A percentile compares a stretch with the other conserved stretches of the same genome.
Evolutionary conservation across 768 basidiomycete genomes (phyloP).

Genomic region (Mycena haematopus): DNA sequence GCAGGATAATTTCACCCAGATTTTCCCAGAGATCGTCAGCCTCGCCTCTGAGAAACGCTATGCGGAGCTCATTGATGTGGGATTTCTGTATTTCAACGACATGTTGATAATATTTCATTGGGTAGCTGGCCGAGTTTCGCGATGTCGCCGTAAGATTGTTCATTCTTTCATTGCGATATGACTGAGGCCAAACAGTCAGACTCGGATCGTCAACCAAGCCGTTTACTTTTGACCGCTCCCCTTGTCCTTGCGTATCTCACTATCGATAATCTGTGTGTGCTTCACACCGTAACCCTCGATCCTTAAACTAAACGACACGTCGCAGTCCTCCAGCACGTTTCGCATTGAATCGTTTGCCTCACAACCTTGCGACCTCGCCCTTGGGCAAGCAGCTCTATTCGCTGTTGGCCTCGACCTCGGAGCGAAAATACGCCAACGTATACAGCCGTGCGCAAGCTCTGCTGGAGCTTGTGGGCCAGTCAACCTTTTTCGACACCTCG

Average conservation of each 20-base stretch:
- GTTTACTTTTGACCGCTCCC: conserved; percentile 62
- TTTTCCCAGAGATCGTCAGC: conserved; percentile 52
- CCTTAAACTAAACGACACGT: conserved; percentile 14
- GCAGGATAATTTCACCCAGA: conserved; percentile 50
- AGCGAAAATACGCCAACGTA: conserved; percentile 62
- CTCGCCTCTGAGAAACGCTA: conserved; percentile 53
- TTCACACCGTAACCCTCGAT: neutral
- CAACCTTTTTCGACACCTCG: conserved; percentile 53
- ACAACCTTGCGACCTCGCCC: conserved; percentile 48
- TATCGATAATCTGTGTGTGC: conserved; percentile 63
- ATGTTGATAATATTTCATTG: too few relatives aligned
- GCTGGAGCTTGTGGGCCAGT: conserved; percentile 45
- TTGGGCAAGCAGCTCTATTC: conserved; percentile 52
- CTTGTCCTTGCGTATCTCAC: conserved; percentile 72
- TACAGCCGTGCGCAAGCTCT: conserved; percentile 56
- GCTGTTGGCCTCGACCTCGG: conserved; percentile 57
- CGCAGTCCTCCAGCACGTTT: conserved; percentile 64
- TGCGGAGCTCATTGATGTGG: conserved; percentile 43
- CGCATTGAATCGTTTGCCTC: conserved; percentile 62
- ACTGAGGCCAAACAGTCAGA: conserved; percentile 36
- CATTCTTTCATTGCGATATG: neutral
- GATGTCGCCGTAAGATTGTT: conserved; percentile 58
- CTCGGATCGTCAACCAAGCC: conserved; percentile 47
- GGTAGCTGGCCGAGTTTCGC: conserved; percentile 50
- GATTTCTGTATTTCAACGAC: too few relatives aligned